Percentiles rank a stretch among this genome's conserved stretches.
Conservation (phyloP, 2,329 filamentous ascomycete species). For the Polychaeton citri region DNA sequence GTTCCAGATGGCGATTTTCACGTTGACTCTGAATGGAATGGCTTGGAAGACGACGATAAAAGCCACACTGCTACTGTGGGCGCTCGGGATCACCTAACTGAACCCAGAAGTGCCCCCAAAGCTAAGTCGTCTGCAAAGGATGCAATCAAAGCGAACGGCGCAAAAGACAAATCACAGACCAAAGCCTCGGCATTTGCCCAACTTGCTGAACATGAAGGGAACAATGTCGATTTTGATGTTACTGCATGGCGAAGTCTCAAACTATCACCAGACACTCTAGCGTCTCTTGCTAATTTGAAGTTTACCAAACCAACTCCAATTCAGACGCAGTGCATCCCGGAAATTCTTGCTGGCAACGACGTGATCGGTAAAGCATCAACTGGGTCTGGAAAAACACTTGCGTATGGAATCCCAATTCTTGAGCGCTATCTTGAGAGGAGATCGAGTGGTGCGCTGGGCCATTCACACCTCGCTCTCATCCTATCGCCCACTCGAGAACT, state of each 20-base stretch:
- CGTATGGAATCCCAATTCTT: conserved; percentile 86
- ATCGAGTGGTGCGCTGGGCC: conserved; percentile 13
- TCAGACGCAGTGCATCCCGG: conserved; percentile 66
- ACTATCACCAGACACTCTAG: conserved; percentile 58
- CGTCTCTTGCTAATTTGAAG: conserved; percentile 62
- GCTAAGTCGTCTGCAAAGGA: conserved; percentile 10
- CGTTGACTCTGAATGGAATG: conserved; percentile 45
- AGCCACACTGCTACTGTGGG: conserved; percentile 14
- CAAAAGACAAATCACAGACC: conserved; percentile 9
- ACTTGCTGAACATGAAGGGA: conserved; percentile 31
- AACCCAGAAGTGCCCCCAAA: conserved; percentile 11
- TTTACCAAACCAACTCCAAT: conserved; percentile 74
- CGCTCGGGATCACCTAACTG: conserved; percentile 12
- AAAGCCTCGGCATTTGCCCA: conserved; percentile 38
- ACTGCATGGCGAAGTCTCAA: conserved; percentile 66
- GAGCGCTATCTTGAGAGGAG: conserved; percentile 56
- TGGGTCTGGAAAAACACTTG: conserved; percentile 90
- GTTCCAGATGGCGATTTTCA: conserved; percentile 10
- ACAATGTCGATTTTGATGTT: conserved; percentile 52
- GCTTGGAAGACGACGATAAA: conserved; percentile 37
- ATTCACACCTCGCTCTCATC: conserved; percentile 57
- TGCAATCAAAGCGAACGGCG: conserved; percentile 12
- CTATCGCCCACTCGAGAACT: conserved; percentile 86
- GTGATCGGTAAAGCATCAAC: conserved; percentile 94
- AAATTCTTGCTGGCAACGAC: conserved; percentile 71